Conservation (phyloP, 2,329 filamentous ascomycete species). For the Fusarium sp. region DNA sequence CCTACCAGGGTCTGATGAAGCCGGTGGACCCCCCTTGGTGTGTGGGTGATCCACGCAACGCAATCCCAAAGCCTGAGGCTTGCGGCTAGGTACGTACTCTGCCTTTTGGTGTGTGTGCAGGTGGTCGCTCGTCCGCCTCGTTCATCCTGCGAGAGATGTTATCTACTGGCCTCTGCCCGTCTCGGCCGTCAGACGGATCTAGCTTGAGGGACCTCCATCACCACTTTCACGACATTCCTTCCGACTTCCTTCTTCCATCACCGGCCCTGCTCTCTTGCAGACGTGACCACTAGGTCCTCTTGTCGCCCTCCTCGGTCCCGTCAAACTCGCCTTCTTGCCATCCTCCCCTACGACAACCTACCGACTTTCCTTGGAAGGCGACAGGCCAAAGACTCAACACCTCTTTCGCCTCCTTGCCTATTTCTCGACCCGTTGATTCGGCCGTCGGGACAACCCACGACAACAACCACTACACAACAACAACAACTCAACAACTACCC, state of each 20-base stretch:
- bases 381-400: slow-evolving; percentile 18
- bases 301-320: slow-evolving; percentile 31
- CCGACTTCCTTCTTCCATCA: slow-evolving; percentile 40
- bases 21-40: slow-evolving; percentile 43
- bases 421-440: slow-evolving; percentile 61
- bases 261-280: slow-evolving; percentile 32
- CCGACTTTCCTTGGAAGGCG: slow-evolving; percentile 29
- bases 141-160: slow-evolving; percentile 32
- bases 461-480: slow-evolving; percentile 22
- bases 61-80: slow-evolving; percentile 43
- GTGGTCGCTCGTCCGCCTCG: slow-evolving; percentile 41
- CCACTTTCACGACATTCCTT: slow-evolving; percentile 52
- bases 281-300: slow-evolving; percentile 43
- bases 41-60: slow-evolving; percentile 52
- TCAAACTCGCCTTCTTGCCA: slow-evolving; percentile 14
- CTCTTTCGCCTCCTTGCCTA: slow-evolving; percentile 19
- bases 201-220: slow-evolving; percentile 41
- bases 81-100: slow-evolving; percentile 40
- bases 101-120: neutral
- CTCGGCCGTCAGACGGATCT: slow-evolving; percentile 34
- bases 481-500: slow-evolving; percentile 29
- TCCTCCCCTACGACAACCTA: slow-evolving; percentile 20
- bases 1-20: slow-evolving; percentile 46
- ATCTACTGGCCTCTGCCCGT: slow-evolving; percentile 39
- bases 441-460: slow-evolving; percentile 50